These are phyloP conservation scores for Heterobasidion irregulare DNA, from an alignment of 1,284 basidiomycete species.

Conservation along the genomic window DNA sequence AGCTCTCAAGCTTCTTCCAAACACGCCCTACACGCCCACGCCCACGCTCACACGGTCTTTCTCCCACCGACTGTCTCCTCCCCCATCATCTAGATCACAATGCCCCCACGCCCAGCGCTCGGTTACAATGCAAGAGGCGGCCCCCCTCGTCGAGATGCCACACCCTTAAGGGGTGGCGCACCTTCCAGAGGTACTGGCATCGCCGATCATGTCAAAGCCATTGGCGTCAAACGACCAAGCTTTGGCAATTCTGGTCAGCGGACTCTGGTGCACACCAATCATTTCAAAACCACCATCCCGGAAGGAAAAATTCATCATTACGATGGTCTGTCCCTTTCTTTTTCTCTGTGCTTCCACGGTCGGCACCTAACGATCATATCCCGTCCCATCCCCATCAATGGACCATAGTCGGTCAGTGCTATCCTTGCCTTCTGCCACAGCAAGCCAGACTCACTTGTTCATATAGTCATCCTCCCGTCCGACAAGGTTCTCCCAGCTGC, in stretches of 20 bases:
- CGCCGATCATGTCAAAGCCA: slow-evolving; percentile 35
- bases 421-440: not conserved
- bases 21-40: too few relatives aligned
- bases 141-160: slow-evolving; percentile 16
- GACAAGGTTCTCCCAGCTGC: slow-evolving; percentile 59
- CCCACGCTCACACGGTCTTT: too few relatives aligned
- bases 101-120: slow-evolving; percentile 14
- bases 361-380: not conserved
- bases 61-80: not conserved
- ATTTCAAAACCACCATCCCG: slow-evolving; percentile 52
- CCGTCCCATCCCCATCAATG: not conserved
- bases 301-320: slow-evolving; percentile 62
- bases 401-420: slow-evolving; percentile 47
- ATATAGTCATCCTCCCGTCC: slow-evolving; percentile 52
- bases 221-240: slow-evolving; percentile 58
- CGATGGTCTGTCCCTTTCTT: slow-evolving; percentile 42
- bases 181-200: slow-evolving; percentile 10
- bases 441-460: not conserved
- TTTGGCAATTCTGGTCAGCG: slow-evolving; percentile 49
- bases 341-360: not conserved
- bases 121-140: slow-evolving; percentile 18
- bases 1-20: too few relatives aligned
- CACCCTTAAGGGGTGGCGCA: slow-evolving; percentile 20
- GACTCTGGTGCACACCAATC: slow-evolving; percentile 54
- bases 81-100: not conserved